phyloP scores from a whole-genome alignment of 1,284 basidiomycete species.

The Apiotrichum porosum region DNA sequence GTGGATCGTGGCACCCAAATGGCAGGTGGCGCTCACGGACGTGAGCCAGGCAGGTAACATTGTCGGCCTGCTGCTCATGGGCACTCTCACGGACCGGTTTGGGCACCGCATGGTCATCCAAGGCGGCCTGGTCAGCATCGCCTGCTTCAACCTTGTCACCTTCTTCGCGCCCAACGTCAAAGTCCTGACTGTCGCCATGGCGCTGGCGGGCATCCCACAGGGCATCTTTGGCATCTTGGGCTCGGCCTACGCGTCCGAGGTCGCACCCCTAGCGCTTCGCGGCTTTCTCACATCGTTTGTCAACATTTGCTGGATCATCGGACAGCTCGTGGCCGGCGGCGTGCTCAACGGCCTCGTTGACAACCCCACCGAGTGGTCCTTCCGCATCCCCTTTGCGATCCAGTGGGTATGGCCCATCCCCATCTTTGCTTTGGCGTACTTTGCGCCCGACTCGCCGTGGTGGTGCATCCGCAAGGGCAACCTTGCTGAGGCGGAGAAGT shows the following conservation, averaged over 20 bases:
- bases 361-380: neutral
- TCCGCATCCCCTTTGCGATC: slow-evolving; percentile 12
- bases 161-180: slow-evolving; percentile 46
- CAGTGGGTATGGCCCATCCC: slow-evolving; percentile 41
- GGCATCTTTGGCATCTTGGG: slow-evolving; percentile 26
- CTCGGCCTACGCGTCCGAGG: slow-evolving; percentile 37
- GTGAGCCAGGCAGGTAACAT: neutral
- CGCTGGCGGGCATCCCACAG: slow-evolving; percentile 46
- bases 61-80: neutral
- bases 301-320: slow-evolving; percentile 52
- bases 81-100: neutral
- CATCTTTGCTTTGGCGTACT: slow-evolving; percentile 13
- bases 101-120: slow-evolving; percentile 1
- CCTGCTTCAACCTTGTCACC: slow-evolving; percentile 32
- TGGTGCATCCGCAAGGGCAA: slow-evolving; percentile 15
- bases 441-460: slow-evolving; percentile 22
- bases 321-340: neutral
- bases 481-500: slow-evolving; percentile 13
- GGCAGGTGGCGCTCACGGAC: neutral
- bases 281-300: slow-evolving; percentile 46
- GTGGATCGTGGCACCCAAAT: neutral
- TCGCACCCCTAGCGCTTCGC: slow-evolving; percentile 42
- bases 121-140: neutral
- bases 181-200: slow-evolving; percentile 34
- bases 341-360: neutral